Percentiles rank a stretch among this genome's conserved stretches.
These are phyloP conservation scores for Chenopodium berlandieri DNA, from an alignment of 148 eudicot species.

Conservation along the genomic window DNA sequence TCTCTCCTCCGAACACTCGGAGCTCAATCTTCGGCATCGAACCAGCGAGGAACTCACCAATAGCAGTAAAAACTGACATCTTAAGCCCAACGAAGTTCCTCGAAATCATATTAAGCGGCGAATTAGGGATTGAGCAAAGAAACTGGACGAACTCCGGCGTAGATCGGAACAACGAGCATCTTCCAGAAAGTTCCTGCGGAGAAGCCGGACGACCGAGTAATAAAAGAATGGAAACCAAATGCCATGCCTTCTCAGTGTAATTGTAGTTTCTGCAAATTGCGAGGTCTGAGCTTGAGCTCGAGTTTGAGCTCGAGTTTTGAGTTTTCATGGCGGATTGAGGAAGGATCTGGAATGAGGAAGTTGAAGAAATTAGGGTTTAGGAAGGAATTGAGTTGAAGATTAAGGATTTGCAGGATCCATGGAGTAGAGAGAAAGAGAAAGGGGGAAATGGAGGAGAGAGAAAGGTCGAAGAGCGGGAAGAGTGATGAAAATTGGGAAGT, in stretches of 20 bases:
- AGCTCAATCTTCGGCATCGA: slow-evolving; percentile 33
- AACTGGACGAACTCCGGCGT: slow-evolving; percentile 40
- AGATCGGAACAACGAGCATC: slow-evolving; percentile 34
- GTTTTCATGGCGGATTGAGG: slow-evolving; percentile 21
- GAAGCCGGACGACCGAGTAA: slow-evolving; percentile 42
- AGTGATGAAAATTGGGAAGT: neutral
- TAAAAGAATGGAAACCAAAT: slow-evolving; percentile 40
- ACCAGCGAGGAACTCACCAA: slow-evolving; percentile 32
- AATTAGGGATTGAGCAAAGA: slow-evolving; percentile 59
- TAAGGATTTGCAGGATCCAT: slow-evolving; percentile 18
- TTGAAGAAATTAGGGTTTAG: slow-evolving; percentile 23
- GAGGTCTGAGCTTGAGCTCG: slow-evolving; percentile 24
- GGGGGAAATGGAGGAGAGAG: slow-evolving; percentile 2
- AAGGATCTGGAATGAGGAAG: slow-evolving; percentile 11
- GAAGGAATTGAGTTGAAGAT: slow-evolving; percentile 9
- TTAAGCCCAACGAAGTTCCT: slow-evolving; percentile 40
- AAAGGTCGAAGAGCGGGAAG: slow-evolving; percentile 17
- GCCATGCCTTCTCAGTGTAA: slow-evolving; percentile 53
- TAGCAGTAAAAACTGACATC: slow-evolving; percentile 24
- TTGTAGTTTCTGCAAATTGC: slow-evolving; percentile 12
- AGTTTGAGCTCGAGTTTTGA: slow-evolving; percentile 15
- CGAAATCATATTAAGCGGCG: slow-evolving; percentile 44
- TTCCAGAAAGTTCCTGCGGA: slow-evolving; percentile 47
- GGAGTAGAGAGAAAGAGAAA: slow-evolving; percentile 16
- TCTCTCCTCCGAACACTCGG: slow-evolving; percentile 10